Evolutionary conservation across 768 basidiomycete species (phyloP).

Genomic region (Ephemerocybe angulata): DNA sequence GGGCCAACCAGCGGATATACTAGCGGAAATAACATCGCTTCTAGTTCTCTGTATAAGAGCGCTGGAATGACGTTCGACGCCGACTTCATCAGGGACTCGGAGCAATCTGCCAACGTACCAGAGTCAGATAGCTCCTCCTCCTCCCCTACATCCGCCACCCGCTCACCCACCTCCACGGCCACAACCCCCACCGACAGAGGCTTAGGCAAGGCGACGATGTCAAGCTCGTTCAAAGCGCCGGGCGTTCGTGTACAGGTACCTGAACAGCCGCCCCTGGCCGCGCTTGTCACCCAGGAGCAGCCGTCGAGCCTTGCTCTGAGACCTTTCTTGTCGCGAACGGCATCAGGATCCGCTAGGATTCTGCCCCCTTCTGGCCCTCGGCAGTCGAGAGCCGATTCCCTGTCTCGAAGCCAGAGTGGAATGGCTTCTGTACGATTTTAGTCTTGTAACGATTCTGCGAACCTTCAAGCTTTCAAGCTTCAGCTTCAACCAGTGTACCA

Average conservation of each 20-base stretch:
- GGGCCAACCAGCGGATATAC: slow-evolving; percentile 3
- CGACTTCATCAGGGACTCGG: too few species aligned
- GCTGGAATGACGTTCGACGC: background rate
- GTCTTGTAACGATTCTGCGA: too few species aligned
- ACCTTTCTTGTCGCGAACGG: background rate
- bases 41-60: background rate
- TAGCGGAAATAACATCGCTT: background rate
- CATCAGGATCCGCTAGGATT: background rate
- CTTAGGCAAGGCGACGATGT: background rate
- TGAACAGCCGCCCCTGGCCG: background rate
- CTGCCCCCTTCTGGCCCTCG: background rate
- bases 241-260: background rate
- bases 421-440: background rate
- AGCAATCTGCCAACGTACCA: too few species aligned
- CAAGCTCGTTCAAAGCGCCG: slow-evolving; percentile 2
- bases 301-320: background rate
- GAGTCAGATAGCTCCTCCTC: too few species aligned
- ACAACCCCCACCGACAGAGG: background rate
- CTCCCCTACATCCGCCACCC: background rate
- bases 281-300: background rate
- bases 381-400: background rate
- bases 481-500: too few species aligned
- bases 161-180: background rate
- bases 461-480: too few species aligned
- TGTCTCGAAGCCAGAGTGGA: background rate